Conservation (phyloP, 768 basidiomycete species). For the Tricholoma sp. region DNA sequence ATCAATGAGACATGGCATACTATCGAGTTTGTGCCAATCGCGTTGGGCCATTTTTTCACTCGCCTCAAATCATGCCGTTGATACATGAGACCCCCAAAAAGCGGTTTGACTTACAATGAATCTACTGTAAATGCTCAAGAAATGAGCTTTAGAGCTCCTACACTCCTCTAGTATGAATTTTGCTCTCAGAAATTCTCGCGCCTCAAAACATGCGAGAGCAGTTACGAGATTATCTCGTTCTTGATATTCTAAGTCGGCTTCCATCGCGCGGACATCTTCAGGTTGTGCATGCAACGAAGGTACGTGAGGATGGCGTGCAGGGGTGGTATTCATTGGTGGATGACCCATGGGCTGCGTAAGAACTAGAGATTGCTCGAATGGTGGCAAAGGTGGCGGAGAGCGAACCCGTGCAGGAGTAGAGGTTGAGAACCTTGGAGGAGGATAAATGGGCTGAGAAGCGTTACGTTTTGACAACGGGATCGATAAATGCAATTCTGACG, state of each 20-base stretch:
- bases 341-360: conserved; percentile 27
- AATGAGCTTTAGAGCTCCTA: conserved; percentile 66
- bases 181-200: conserved; percentile 75
- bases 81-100: background rate
- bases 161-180: conserved; percentile 60
- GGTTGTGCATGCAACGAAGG: conserved; percentile 26
- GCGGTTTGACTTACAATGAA: conserved; percentile 65
- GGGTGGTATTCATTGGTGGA: conserved; percentile 18
- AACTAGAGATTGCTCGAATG: conserved; percentile 33
- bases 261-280: conserved; percentile 28
- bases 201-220: conserved; percentile 69
- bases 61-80: conserved; percentile 41
- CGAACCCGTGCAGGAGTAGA: conserved; percentile 53
- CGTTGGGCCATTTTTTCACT: conserved; percentile 79
- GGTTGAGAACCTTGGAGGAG: conserved; percentile 41
- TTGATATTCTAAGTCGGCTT: conserved; percentile 44
- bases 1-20: conserved; percentile 34
- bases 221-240: conserved; percentile 73
- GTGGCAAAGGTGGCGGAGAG: conserved; percentile 32
- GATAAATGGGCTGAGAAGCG: conserved; percentile 16
- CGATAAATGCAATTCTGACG: conserved; percentile 69
- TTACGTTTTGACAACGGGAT: conserved; percentile 45
- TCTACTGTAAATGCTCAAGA: conserved; percentile 73
- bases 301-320: conserved; percentile 31
- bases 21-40: conserved; percentile 81